Conservation (phyloP, 169 alveolate species). For the Plasmodium gallinaceum region DNA sequence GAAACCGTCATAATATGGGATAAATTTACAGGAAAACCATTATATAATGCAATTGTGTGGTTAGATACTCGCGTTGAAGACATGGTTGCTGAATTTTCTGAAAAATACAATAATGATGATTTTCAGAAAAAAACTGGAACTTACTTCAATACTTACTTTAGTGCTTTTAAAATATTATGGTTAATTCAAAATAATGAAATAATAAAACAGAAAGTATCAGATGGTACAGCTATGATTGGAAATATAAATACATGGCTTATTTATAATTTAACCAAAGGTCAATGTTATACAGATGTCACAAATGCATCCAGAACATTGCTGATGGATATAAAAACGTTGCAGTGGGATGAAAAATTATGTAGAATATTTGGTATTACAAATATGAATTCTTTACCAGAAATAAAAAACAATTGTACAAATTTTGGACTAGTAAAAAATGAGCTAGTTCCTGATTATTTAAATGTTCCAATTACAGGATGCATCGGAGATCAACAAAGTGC, state of each 20-base stretch:
- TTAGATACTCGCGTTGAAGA: slow-evolving; percentile 91
- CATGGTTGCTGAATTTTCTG: slow-evolving; percentile 80
- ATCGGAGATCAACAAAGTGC: slow-evolving; percentile 95
- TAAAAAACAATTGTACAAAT: slow-evolving; percentile 81
- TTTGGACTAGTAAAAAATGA: slow-evolving; percentile 81
- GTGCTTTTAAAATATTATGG: slow-evolving; percentile 88
- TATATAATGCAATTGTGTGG: slow-evolving; percentile 96
- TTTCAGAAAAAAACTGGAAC: slow-evolving; percentile 92
- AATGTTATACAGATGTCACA: slow-evolving; percentile 92
- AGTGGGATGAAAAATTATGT: slow-evolving; percentile 91
- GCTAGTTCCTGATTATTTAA: slow-evolving; percentile 78
- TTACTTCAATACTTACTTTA: slow-evolving; percentile 92
- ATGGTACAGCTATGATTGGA: slow-evolving; percentile 88
- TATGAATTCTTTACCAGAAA: slow-evolving; percentile 79
- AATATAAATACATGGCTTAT: slow-evolving; percentile 92
- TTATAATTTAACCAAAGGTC: slow-evolving; percentile 85
- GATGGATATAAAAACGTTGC: slow-evolving; percentile 89
- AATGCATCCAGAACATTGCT: slow-evolving; percentile 95
- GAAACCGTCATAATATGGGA: slow-evolving; percentile 93
- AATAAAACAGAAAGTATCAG: slow-evolving; percentile 78
- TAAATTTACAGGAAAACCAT: slow-evolving; percentile 89
- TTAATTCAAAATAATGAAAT: slow-evolving; percentile 85
- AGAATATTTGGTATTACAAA: slow-evolving; percentile 81
- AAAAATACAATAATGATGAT: slow-evolving; percentile 79
- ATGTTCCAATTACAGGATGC: slow-evolving; percentile 91